Base-by-base conservation (phyloP, 495 filamentous ascomycete species). In the Penicillium parvum region DNA sequence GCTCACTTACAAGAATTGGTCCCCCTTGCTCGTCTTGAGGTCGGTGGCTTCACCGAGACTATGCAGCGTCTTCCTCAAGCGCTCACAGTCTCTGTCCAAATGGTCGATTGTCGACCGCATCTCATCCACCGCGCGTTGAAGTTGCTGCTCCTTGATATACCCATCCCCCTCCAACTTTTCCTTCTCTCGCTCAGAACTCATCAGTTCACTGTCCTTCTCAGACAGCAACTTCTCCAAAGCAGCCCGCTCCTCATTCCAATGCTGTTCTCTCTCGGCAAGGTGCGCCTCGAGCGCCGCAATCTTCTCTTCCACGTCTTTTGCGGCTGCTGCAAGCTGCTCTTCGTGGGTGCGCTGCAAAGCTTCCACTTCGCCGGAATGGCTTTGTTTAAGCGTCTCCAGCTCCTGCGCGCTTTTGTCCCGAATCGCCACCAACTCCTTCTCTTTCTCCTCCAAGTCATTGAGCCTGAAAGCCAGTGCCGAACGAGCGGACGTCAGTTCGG, bases 1-100 rank as follows among this genome's bases (percentile, higher is more conserved):
- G 60, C 55, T 53, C 55, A 78, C 78, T 80, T 75, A 81, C 77
- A 79, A 82, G 66, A 76, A 82, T 60, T 67, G 60, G 60, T 81
- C 78, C 44, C 75, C 78, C 51, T 77, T 78, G 32, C 65, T 64
- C 44, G 69, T 75, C 53, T 76, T 78, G 30, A 81, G 69, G 54
- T 82, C 79, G 39, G 72, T 75, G 30, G 75, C 72, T 50, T 82
- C 77, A 26, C 77, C 78, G 29, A 81, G 73, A 33, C 71, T 75
- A 45, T 75, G 70, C 4, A 79, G 62, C 32, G 78, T 71, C 59
- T 78, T 79, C 43, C 74, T 69, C 50, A 84, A 52, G 30, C 72
- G 75, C 28, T 67, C 72, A 48, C 78, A 78, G 46, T 84, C 80
- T 8, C 62, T 59, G 26, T 72, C 73, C 37, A 83, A 49, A 48